Evolutionary conservation across 1,284 basidiomycete genomes (phyloP).

Genomic region (Puccinia coronata): DNA sequence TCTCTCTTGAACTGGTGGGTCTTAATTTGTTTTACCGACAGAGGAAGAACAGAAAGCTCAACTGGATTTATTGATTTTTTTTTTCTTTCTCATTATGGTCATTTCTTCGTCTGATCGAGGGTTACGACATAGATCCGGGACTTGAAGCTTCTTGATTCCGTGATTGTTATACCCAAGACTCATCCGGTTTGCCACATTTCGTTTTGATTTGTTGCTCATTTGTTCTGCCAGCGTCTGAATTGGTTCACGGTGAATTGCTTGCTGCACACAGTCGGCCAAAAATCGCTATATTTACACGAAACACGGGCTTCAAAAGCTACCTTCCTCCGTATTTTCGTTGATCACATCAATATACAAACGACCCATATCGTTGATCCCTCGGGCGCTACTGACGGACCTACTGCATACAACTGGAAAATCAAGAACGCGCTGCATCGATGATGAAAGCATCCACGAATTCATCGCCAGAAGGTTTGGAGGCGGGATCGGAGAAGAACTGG

Average conservation of each 20-base stretch:
- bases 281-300: conserved; percentile 73
- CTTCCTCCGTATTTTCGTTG: conserved; percentile 60
- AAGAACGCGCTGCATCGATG: conserved; percentile 60
- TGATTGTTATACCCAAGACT: conserved; percentile 38
- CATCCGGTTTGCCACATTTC: conserved; percentile 37
- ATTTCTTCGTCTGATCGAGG: background rate
- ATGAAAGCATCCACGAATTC: conserved; percentile 82
- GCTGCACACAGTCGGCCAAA: conserved; percentile 64
- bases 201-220: conserved; percentile 3
- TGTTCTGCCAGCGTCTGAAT: background rate
- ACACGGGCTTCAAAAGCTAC: conserved; percentile 63
- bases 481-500: conserved; percentile 71
- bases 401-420: conserved; percentile 61
- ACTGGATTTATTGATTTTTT: too few species aligned
- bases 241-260: background rate
- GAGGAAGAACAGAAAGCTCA: background rate
- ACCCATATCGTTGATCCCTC: conserved; percentile 51
- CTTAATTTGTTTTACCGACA: background rate
- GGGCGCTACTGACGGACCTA: conserved; percentile 53
- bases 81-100: background rate
- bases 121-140: conserved; percentile 30
- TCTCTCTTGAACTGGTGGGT: conserved; percentile 60
- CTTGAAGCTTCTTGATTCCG: conserved; percentile 34
- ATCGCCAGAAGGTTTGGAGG: conserved; percentile 74
- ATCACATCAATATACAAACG: conserved; percentile 58